Base-by-base conservation (phyloP, 495 filamentous ascomycete species). In the Chaetomium cochliodes region DNA sequence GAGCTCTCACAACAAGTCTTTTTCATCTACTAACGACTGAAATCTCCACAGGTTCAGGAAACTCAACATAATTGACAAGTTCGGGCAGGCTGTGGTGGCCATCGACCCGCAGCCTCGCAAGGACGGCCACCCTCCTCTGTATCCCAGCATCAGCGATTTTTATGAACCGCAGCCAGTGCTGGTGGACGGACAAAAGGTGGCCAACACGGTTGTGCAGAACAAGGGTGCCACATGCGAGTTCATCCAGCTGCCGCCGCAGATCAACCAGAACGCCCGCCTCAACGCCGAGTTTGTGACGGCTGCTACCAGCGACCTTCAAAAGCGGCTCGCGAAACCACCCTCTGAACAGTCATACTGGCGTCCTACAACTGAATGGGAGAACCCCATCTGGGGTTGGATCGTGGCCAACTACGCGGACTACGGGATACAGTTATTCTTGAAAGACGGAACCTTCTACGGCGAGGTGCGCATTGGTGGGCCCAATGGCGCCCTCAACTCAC, bases 361-460 rank as follows among this genome's bases (percentile, higher is more conserved):
- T 9, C 58, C 64, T 11, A 46, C 66, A 0, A 55, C 58, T 0
- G 79, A 82, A 28, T 80, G 72, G 73, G 80, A 84, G 42, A 76
- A 76, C 47, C 84, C 83, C 20, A 74, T 85, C 60, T 85, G 77
- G 77, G 84, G 84, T 2, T 86, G 83, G 83, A 37, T 86, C 1
- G 70, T 86, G 0, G 63, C 78, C 62, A 86, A 86, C 72, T 85
- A 79, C 62, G 74, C 67, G 51, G 74, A 86, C 65, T 56, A 67
- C 30, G 79, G 77, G 0, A 55, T 87, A 4, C 83, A 85, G 67
- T 28, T 86, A 16, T 86, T 86, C 65, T 42, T 74, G 0, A 44
- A 62, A 0, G 80, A 84, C 49, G 84, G 84, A 1, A 76, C 67
- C 0, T 86, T 86, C 70, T 84, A 82, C 69, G 68, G 76, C n/a